phyloP scores from a whole-genome alignment of 306 rosid genomes.

The Cicer yamashitae region DNA sequence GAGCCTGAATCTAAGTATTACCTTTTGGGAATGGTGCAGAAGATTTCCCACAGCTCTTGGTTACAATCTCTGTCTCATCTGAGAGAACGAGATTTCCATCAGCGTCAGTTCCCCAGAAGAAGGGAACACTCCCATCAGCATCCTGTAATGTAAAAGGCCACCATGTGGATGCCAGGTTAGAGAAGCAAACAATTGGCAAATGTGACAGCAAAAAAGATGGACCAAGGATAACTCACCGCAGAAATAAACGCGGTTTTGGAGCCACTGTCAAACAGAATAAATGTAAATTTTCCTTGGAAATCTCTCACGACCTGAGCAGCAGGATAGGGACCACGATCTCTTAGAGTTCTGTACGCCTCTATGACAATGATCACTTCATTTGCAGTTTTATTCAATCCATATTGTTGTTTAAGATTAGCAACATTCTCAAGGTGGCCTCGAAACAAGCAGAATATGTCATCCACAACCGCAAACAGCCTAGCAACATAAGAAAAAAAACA shows the following conservation, averaged over 20 bases:
- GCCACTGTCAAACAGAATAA: conserved; percentile 76
- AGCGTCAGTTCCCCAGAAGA: conserved; percentile 95
- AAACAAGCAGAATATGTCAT: conserved; percentile 96
- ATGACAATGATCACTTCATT: conserved; percentile 84
- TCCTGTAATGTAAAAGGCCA: conserved; percentile 61
- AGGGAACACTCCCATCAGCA: conserved; percentile 83
- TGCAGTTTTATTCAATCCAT: conserved; percentile 88
- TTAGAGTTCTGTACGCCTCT: conserved; percentile 89
- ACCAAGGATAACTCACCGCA: conserved; percentile 64
- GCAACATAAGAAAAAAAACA: conserved; percentile 18
- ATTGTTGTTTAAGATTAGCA: conserved; percentile 90
- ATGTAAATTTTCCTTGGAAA: conserved; percentile 87
- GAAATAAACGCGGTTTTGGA: conserved; percentile 69
- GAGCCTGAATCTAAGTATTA: conserved; percentile 40
- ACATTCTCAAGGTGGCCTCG: conserved; percentile 91
- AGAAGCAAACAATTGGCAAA: conserved; percentile 30
- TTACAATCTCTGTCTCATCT: conserved; percentile 68
- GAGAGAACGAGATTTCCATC: conserved; percentile 86
- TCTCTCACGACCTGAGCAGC: conserved; percentile 96
- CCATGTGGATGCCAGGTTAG: conserved; percentile 21
- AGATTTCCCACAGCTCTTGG: conserved; percentile 89
- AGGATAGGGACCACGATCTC: conserved; percentile 98
- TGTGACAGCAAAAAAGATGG: conserved; percentile 8
- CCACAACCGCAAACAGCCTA: conserved; percentile 96
- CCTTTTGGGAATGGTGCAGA: conserved; percentile 97